These are phyloP conservation scores for Solanum hybrid DNA, from an alignment of 305 asterid species.

Conservation along the genomic window DNA sequence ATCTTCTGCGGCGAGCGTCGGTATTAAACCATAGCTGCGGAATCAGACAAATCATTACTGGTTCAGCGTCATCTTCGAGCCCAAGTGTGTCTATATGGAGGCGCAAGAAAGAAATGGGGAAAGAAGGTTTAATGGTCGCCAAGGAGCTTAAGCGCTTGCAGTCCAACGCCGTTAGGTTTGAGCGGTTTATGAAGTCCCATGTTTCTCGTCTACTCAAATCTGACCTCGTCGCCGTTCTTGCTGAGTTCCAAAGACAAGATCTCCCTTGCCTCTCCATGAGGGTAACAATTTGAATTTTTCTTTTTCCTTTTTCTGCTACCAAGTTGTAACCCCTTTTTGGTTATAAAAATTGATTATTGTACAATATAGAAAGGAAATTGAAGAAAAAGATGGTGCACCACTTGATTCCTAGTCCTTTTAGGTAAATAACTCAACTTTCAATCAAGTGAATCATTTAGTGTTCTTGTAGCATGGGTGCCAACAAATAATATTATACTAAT, in stretches of 20 bases:
- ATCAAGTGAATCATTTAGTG: neutral
- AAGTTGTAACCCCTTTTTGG: neutral
- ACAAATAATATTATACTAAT: neutral
- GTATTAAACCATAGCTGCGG: neutral
- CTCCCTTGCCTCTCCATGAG: slow-evolving; percentile 66
- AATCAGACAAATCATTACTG: slow-evolving; percentile 20
- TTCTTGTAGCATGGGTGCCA: neutral
- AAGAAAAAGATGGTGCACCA: neutral
- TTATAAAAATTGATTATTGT: neutral
- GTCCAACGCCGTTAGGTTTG: slow-evolving; percentile 45
- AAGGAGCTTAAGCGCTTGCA: slow-evolving; percentile 92
- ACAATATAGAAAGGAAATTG: neutral
- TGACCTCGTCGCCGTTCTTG: slow-evolving; percentile 80
- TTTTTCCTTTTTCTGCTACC: neutral
- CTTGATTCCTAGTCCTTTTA: neutral
- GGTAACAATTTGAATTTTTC: slow-evolving; percentile 16
- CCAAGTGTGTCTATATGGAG: slow-evolving; percentile 80
- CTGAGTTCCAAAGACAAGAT: slow-evolving; percentile 89
- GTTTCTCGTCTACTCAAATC: slow-evolving; percentile 87
- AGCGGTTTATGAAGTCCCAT: slow-evolving; percentile 58
- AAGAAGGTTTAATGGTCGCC: slow-evolving; percentile 79
- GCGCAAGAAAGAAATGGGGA: slow-evolving; percentile 90
- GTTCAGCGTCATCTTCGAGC: slow-evolving; percentile 27
- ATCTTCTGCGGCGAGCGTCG: slow-evolving; percentile 20
- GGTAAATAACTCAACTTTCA: neutral